Evolutionary conservation across 108 stramenopile genomes (phyloP), one percentile per base, ranked within the genome.

Genomic region (Fragilaria crotonensis): DNA sequence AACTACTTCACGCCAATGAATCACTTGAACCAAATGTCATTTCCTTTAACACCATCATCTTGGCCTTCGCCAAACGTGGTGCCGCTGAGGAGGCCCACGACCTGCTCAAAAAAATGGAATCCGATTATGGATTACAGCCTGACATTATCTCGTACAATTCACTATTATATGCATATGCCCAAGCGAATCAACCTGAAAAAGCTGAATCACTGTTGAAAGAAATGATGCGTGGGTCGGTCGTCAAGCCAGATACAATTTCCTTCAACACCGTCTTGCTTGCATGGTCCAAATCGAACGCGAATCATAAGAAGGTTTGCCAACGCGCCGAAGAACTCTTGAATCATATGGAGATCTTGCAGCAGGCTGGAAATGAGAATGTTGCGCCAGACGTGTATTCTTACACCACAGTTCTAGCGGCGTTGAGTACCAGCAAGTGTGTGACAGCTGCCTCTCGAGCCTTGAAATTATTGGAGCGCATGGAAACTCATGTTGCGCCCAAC

Each of bases 11-110:
- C 18, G 45, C 45, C 58, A 22, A 67, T 56, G 44, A 66, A 56
- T 14, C 45, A 68, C 3, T 41, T 47, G 17, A 58, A 2, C 73
- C 78, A 3, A 79, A 89, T 53, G 67, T 60, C 28, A 76, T 85
- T 26, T 85, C 79, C 1, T 89, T 71, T 70, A 89, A 89, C 54
- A 67, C 77, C 14, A 77, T 89, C 0, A 51, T 89, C 14, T 9
- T 52, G 27, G 51, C 51, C 2, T 52, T 23, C 27, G 51, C 51
- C 25, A 52, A 52, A 26, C 26, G 25, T 5, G 51, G 51, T 52
- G 21, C 18, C 18, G 51, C 26, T 25, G 18, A 28, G 28, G 27
- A 52, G 52, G 62, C 62, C 11, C 59, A 70, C 31, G 59, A 71
- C 49, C 48, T 75, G 52, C 41, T 75, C 36, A 46, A 46, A 21